These are phyloP conservation scores for Pleurozium schreberi DNA, from an alignment of 225 moss, liverwort and hornwort genomes.

Conservation along the genomic window DNA sequence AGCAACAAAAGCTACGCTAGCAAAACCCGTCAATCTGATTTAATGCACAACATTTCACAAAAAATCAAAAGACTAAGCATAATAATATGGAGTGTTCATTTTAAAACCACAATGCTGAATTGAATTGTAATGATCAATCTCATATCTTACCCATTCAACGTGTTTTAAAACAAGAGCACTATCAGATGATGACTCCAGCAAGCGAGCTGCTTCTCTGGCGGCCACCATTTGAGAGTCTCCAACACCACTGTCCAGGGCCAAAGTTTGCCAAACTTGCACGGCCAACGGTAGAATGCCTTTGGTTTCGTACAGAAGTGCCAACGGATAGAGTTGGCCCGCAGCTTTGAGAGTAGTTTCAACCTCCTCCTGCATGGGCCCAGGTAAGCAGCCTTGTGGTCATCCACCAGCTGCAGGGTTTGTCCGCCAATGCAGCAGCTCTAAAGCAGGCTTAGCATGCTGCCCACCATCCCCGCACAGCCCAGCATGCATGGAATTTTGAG, in stretches of 20 bases:
- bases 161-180: slow-evolving; percentile 76
- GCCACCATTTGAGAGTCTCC: slow-evolving; percentile 25
- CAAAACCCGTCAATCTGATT: background rate
- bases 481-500: slow-evolving; percentile 68
- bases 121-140: background rate
- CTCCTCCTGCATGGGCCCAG: slow-evolving; percentile 98
- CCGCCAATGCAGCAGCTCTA: slow-evolving; percentile 63
- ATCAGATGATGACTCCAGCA: slow-evolving; percentile 89
- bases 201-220: slow-evolving; percentile 77
- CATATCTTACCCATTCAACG: slow-evolving; percentile 62
- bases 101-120: background rate
- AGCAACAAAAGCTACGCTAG: background rate
- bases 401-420: slow-evolving; percentile 52
- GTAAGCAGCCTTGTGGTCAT: slow-evolving; percentile 70
- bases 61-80: background rate
- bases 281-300: slow-evolving; percentile 63
- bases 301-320: slow-evolving; percentile 87
- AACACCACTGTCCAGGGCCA: slow-evolving; percentile 37
- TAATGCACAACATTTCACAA: background rate
- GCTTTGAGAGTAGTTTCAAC: slow-evolving; percentile 77
- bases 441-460: slow-evolving; percentile 64
- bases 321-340: slow-evolving; percentile 75
- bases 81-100: background rate
- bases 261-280: slow-evolving; percentile 86
- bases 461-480: slow-evolving; percentile 72